Conservation (phyloP, 768 basidiomycete species). For the Tephrocybe sp. region DNA sequence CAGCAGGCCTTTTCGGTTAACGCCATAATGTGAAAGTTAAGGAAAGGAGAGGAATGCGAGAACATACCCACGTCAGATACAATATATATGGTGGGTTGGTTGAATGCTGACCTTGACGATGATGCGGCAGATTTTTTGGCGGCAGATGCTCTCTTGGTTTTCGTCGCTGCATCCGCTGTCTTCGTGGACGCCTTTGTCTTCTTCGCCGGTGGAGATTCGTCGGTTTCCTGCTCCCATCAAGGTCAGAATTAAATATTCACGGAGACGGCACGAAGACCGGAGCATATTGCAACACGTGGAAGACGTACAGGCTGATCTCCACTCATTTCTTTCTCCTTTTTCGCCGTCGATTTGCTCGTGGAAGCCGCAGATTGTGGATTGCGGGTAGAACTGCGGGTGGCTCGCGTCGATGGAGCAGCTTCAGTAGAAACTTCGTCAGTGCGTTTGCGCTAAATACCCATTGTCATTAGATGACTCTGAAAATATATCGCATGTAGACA, state of each 20-base stretch:
- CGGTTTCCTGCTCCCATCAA: slow-evolving; percentile 12
- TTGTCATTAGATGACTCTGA: neutral
- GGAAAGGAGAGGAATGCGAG: neutral
- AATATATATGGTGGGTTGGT: neutral
- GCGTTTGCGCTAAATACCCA: slow-evolving; percentile 55
- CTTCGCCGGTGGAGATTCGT: slow-evolving; percentile 40
- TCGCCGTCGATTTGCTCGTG: slow-evolving; percentile 24
- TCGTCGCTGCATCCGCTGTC: slow-evolving; percentile 9
- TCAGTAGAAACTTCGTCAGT: slow-evolving; percentile 36
- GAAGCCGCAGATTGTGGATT: slow-evolving; percentile 28
- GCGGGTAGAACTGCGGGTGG: slow-evolving; percentile 47
- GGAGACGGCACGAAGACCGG: neutral
- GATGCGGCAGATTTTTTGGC: slow-evolving; percentile 19
- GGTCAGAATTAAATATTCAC: neutral
- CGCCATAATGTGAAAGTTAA: slow-evolving; percentile 2
- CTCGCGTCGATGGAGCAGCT: slow-evolving; percentile 39
- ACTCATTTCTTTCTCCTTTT: slow-evolving; percentile 19
- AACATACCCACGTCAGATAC: neutral
- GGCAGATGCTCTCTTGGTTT: slow-evolving; percentile 17
- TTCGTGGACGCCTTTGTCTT: slow-evolving; percentile 23
- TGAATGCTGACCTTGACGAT: slow-evolving; percentile 14
- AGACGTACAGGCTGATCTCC: slow-evolving; percentile 16
- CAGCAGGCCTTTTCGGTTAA: slow-evolving; percentile 23
- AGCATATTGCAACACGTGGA: slow-evolving; percentile 9
- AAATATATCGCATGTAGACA: too few species aligned